Conservation (phyloP, 257 asterid species). For the Ehretia macrophylla region DNA sequence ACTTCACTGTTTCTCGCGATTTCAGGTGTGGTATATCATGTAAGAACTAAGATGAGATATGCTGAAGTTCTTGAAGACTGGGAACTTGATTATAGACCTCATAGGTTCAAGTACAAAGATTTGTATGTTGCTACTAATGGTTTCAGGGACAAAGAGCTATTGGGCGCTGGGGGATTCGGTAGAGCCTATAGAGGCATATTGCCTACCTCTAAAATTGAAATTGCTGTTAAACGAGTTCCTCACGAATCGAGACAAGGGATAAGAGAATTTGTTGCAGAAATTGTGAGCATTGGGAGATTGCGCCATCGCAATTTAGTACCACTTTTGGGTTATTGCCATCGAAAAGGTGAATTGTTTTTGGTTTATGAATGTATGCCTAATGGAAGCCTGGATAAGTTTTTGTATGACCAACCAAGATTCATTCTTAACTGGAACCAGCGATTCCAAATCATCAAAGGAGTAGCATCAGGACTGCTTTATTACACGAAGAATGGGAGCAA, state of each 20-base stretch:
- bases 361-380: conserved; percentile 23
- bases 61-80: conserved; percentile 21
- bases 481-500: background rate
- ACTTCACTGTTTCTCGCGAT: background rate
- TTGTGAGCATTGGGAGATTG: conserved; percentile 14
- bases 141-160: conserved; percentile 5
- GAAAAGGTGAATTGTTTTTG: conserved; percentile 18
- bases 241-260: conserved; percentile 24
- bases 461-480: background rate
- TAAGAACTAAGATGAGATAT: conserved; percentile 10
- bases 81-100: conserved; percentile 28
- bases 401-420: background rate
- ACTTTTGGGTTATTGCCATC: conserved; percentile 21
- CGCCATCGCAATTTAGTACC: conserved; percentile 23
- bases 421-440: conserved; percentile 15
- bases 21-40: conserved; percentile 13
- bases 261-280: conserved; percentile 20
- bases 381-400: conserved; percentile 23
- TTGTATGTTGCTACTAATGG: conserved; percentile 23
- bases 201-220: background rate
- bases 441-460: background rate
- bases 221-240: conserved; percentile 19
- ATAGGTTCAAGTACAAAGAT: conserved; percentile 19
- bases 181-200: conserved; percentile 10
- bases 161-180: conserved; percentile 22